phyloP scores from a whole-genome alignment of 371 early-diverging fungal species.

The Batrachochytrium dendrobatidis region DNA sequence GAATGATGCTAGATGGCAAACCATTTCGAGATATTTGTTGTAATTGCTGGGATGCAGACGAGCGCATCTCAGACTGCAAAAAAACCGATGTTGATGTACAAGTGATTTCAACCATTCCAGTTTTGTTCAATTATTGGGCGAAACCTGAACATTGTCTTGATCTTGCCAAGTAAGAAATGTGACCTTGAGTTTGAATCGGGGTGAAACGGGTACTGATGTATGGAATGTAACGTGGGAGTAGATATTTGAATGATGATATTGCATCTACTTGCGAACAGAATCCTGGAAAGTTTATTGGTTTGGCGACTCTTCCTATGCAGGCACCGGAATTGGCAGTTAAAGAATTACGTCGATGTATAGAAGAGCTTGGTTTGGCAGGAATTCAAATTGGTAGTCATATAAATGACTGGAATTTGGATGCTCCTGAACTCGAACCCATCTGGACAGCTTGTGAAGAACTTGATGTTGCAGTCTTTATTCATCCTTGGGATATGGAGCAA shows the following conservation, averaged over 20 bases:
- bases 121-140: slow-evolving; percentile 60
- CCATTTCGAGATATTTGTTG: slow-evolving; percentile 59
- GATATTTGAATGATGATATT: slow-evolving; percentile 64
- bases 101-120: slow-evolving; percentile 63
- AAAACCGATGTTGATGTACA: slow-evolving; percentile 13
- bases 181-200: not conserved
- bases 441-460: slow-evolving; percentile 64
- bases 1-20: slow-evolving; percentile 64
- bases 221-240: not conserved
- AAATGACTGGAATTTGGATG: slow-evolving; percentile 64
- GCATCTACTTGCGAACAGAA: slow-evolving; percentile 57
- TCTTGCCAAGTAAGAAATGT: slow-evolving; percentile 29
- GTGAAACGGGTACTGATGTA: not conserved
- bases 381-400: slow-evolving; percentile 67
- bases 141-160: slow-evolving; percentile 36
- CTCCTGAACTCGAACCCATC: slow-evolving; percentile 57
- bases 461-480: slow-evolving; percentile 56
- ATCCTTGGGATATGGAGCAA: slow-evolving; percentile 67
- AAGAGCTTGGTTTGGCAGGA: slow-evolving; percentile 59
- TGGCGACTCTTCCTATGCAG: slow-evolving; percentile 72
- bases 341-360: slow-evolving; percentile 57
- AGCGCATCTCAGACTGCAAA: slow-evolving; percentile 29
- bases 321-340: slow-evolving; percentile 57
- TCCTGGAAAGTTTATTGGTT: slow-evolving; percentile 56
- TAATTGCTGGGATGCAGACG: slow-evolving; percentile 62